These are phyloP conservation scores for Ogataea minuta DNA, from an alignment of 805 yeast genomes.

Conservation along the genomic window DNA sequence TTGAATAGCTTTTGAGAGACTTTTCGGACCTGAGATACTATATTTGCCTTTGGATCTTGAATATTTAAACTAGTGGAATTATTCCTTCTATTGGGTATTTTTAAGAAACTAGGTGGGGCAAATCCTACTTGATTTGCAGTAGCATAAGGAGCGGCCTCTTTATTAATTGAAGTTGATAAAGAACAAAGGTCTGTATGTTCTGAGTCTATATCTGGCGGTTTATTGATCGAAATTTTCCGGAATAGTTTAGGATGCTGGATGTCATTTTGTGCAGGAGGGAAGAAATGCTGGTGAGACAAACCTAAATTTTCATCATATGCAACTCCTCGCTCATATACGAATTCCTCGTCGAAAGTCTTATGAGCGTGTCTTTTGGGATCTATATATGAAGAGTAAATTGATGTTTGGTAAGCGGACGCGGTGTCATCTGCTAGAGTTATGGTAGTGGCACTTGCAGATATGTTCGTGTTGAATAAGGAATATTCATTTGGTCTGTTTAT, in stretches of 20 bases:
- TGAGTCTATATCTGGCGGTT: conserved; percentile 17
- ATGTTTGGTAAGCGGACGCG: conserved; percentile 26
- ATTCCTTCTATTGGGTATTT: conserved; percentile 4
- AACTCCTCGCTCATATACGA: conserved; percentile 21
- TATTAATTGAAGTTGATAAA: conserved; percentile 8
- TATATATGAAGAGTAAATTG: conserved; percentile 23
- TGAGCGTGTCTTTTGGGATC: conserved; percentile 11
- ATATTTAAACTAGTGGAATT: not conserved
- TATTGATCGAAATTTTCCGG: conserved; percentile 14
- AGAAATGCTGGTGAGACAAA: conserved; percentile 5
- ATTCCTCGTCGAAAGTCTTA: conserved; percentile 27
- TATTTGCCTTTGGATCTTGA: conserved; percentile 5
- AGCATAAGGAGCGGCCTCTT: conserved; percentile 2
- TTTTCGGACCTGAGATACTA: conserved; percentile 30
- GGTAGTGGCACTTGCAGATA: conserved; percentile 13
- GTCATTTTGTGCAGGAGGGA: not conserved
- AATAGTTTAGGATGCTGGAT: conserved; percentile 14
- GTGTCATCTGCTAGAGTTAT: conserved; percentile 17
- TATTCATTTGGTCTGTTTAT: conserved; percentile 7
- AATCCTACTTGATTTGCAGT: not conserved
- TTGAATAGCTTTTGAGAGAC: conserved; percentile 29
- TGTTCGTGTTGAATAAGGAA: conserved; percentile 7
- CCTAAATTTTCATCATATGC: conserved; percentile 14
- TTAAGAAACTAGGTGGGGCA: not conserved
- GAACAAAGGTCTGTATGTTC: conserved; percentile 24